A percentile compares a stretch with the other conserved stretches of the same genome.
Evolutionary conservation across 768 basidiomycete genomes (phyloP).

Genomic region (Leccinum olivaceopallidum): DNA sequence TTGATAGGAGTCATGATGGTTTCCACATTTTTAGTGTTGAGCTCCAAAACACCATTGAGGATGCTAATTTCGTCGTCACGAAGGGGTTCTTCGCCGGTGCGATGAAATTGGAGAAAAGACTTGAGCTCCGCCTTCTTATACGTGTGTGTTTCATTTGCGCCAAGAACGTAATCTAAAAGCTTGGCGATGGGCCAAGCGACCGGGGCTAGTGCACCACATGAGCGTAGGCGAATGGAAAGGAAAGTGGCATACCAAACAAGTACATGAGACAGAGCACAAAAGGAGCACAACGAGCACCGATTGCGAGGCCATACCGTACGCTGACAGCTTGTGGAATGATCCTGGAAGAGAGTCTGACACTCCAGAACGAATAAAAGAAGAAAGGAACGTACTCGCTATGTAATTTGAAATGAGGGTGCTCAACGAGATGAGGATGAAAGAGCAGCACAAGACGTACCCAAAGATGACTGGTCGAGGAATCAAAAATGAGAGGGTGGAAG

Average conservation of each 20-base stretch:
- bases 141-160: slow-evolving; percentile 66
- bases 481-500: background rate
- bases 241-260: slow-evolving; percentile 39
- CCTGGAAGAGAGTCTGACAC: slow-evolving; percentile 32
- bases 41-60: slow-evolving; percentile 75
- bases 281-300: slow-evolving; percentile 78
- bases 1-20: slow-evolving; percentile 82
- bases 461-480: slow-evolving; percentile 62
- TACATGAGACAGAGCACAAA: slow-evolving; percentile 77
- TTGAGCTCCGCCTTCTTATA: slow-evolving; percentile 85
- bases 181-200: slow-evolving; percentile 72
- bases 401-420: background rate
- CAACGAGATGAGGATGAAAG: background rate
- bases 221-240: background rate
- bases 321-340: slow-evolving; percentile 76
- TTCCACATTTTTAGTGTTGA: slow-evolving; percentile 74
- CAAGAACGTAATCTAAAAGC: slow-evolving; percentile 80
- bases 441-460: slow-evolving; percentile 50
- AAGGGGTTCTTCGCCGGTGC: slow-evolving; percentile 70
- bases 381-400: slow-evolving; percentile 38
- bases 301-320: slow-evolving; percentile 73
- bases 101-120: slow-evolving; percentile 79
- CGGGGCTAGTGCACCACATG: slow-evolving; percentile 47
- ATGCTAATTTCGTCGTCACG: slow-evolving; percentile 83
- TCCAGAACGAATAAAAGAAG: background rate